Base-by-base conservation (phyloP, 306 rosid genomes). In the Trichosanthes cucumerina region DNA sequence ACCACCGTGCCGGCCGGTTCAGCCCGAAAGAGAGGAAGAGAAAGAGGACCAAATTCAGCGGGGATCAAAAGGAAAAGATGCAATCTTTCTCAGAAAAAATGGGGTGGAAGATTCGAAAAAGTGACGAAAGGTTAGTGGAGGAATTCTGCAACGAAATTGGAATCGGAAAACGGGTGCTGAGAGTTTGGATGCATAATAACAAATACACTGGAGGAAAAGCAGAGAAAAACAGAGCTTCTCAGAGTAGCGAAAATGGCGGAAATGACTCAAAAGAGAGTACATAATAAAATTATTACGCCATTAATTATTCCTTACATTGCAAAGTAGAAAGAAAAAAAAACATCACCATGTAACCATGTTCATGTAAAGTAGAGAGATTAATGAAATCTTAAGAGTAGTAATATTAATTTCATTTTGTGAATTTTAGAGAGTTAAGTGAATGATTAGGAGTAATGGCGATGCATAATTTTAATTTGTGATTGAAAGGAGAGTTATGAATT, bases 121-220 rank as follows among this genome's bases (percentile, higher is more conserved):
- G 89, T 23, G 92, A 88, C 14, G 91, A 90, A 64, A 85, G 78
- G 1, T 46, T 79, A 56, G 90, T 92, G 16, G 89, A 89, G 69
- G 86, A 90, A 13, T 93, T 93, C 56, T 93, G 98, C 64, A 84
- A 81, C 11, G 94, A 92, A 57, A 39, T 93, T 31, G 94, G 94
- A 47, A 89, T 93, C 19, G 60, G 90, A 1, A 89, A 87, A 78
- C 86, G 89, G 18, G 96, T 90, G 11, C 88, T 92, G 83, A 93
- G 88, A 82, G 94, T 92, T 53, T 93, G 98, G 98, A 93, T 93
- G 97, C 97, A 92, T 81, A 93, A 93, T 56, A 93, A 93, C 86
- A 93, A 93, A 89, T 87, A 90, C 86, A 84, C n/a, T 33, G 74
- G 84, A 91, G 85, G 84, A 88, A 23, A 75, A 56, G 10, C 43